Percentiles rank a stretch among this genome's conserved stretches.
Evolutionary conservation across 352 stramenopile species (phyloP).

Genomic region (Aphanomyces astaci): DNA sequence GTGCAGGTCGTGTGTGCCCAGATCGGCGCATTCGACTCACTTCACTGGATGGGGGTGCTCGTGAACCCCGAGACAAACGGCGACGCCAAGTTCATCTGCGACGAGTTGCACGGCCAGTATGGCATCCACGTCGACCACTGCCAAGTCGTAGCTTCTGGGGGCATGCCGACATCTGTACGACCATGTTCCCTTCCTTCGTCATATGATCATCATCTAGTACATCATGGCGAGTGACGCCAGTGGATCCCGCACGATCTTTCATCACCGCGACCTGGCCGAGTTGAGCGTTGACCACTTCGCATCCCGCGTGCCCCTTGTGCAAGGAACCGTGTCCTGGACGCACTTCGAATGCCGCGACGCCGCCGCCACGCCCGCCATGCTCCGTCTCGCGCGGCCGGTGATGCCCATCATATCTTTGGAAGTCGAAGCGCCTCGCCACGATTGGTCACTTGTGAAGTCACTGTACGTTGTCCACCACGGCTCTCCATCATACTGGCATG

Average conservation of each 20-base stretch:
- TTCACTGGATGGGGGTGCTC: conserved; percentile 3
- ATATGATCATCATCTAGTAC: neutral
- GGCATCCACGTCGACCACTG: neutral
- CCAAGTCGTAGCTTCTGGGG: neutral
- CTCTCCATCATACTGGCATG: too few relatives aligned
- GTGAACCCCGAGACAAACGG: neutral
- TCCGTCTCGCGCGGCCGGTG: neutral
- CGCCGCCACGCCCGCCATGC: neutral
- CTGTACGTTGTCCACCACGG: neutral
- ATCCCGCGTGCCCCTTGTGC: neutral
- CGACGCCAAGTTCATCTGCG: conserved; percentile 1
- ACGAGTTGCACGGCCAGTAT: neutral
- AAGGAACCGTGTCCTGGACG: neutral
- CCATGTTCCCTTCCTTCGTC: neutral
- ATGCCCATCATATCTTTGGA: neutral
- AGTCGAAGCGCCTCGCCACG: conserved; percentile 5
- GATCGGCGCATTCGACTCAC: neutral
- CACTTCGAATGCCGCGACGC: conserved; percentile 13
- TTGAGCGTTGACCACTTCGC: neutral
- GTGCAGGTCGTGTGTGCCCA: conserved; percentile 3
- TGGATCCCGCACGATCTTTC: conserved; percentile 12
- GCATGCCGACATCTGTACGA: conserved; percentile 12
- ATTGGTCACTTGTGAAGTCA: neutral
- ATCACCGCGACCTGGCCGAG: conserved; percentile 5
- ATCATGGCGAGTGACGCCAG: conserved; percentile 2